Conservation (phyloP, 1,139 yeast species). For the Kluyveromyces sp. region DNA sequence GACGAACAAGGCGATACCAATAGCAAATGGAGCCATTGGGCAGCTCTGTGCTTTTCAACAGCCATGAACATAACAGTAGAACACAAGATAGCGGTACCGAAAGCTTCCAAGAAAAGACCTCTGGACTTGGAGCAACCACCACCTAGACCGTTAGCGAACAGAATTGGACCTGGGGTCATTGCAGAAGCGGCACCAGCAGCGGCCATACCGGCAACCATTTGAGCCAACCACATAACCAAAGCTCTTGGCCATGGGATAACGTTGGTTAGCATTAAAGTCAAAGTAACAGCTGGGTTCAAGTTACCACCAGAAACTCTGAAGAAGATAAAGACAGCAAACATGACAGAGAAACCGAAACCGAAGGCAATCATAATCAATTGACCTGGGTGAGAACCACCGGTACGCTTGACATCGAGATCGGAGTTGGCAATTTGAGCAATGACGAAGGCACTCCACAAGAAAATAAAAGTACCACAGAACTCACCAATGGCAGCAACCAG, state of each 20-base stretch:
- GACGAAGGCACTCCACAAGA: constrained; percentile 72
- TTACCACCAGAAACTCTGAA: constrained; percentile 85
- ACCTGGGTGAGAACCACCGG: constrained; percentile 51
- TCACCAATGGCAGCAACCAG: constrained; percentile 53
- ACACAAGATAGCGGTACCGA: constrained; percentile 68
- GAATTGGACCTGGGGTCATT: constrained; percentile 75
- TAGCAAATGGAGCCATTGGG: constrained; percentile 78
- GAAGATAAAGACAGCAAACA: constrained; percentile 66
- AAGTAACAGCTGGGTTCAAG: constrained; percentile 83
- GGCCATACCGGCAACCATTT: constrained; percentile 80
- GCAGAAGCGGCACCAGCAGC: constrained; percentile 89
- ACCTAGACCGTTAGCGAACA: constrained; percentile 66
- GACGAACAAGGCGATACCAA: constrained; percentile 74
- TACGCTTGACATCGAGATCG: constrained; percentile 38
- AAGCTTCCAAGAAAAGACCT: constrained; percentile 78
- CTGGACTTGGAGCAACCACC: constrained; percentile 65
- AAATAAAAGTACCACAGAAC: constrained; percentile 79
- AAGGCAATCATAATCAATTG: constrained; percentile 72
- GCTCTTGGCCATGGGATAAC: constrained; percentile 74
- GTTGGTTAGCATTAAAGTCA: constrained; percentile 59
- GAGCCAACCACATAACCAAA: constrained; percentile 54
- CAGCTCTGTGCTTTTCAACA: constrained; percentile 72
- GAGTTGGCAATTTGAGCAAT: constrained; percentile 83
- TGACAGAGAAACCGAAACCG: constrained; percentile 83
- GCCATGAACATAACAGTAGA: constrained; percentile 75